These are phyloP conservation scores for Akanthomyces dipterigenus DNA, from an alignment of 2,329 filamentous ascomycete genomes.

Conservation along the genomic window DNA sequence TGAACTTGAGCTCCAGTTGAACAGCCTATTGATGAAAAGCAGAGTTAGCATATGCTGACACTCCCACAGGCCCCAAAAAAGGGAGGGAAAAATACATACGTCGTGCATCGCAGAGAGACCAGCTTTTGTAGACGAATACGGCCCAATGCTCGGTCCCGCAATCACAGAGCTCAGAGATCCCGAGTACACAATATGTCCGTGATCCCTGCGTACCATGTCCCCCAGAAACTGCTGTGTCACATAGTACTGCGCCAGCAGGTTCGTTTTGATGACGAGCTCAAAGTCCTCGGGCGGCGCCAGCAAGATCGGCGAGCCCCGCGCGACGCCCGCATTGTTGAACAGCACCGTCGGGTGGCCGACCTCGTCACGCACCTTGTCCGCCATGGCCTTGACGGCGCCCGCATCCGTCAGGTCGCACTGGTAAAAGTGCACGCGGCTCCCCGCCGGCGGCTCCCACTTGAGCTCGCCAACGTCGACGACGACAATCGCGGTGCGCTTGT, in stretches of 20 bases:
- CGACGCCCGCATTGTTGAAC: slow-evolving; percentile 30
- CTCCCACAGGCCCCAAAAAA: no score
- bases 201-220: slow-evolving; percentile 47
- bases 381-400: slow-evolving; percentile 22
- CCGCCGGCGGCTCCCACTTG: slow-evolving; percentile 20
- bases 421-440: slow-evolving; percentile 22
- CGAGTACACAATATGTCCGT: slow-evolving; percentile 59
- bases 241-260: slow-evolving; percentile 54
- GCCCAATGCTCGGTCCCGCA: slow-evolving; percentile 47
- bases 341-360: slow-evolving; percentile 32
- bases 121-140: slow-evolving; percentile 53
- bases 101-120: slow-evolving; percentile 25
- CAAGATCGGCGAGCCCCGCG: slow-evolving; percentile 21
- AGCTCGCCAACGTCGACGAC: slow-evolving; percentile 29
- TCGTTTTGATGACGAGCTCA: slow-evolving; percentile 31
- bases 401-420: slow-evolving; percentile 30
- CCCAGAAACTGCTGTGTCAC: slow-evolving; percentile 53
- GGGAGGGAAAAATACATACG: slow-evolving; percentile 6
- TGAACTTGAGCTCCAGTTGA: slow-evolving; percentile 23
- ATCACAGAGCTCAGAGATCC: slow-evolving; percentile 51
- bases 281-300: slow-evolving; percentile 23
- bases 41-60: background rate
- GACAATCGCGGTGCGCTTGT: slow-evolving; percentile 23
- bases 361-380: slow-evolving; percentile 23
- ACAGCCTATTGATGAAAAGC: slow-evolving; percentile 17